These are phyloP conservation scores for Microstegium vimineum DNA, from an alignment of 176 grass and related monocot species.

Conservation along the genomic window DNA sequence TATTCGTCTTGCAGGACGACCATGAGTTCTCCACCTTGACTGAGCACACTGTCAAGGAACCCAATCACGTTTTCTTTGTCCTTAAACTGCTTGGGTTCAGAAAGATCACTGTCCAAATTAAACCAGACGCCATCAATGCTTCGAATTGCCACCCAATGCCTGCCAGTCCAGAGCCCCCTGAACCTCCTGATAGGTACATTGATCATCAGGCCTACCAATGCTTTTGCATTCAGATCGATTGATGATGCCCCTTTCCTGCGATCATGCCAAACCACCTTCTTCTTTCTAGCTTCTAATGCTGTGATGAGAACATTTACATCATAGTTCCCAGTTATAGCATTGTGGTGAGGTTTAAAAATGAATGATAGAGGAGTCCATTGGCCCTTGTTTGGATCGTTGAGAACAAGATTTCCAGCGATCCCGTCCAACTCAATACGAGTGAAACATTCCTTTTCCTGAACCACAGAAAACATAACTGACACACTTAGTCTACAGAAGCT, in stretches of 20 bases:
- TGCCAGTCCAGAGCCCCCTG: conserved; percentile 60
- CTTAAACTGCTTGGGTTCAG: conserved; percentile 53
- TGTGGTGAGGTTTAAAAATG: conserved; percentile 85
- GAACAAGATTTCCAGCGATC: conserved; percentile 58
- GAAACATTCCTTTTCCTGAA: conserved; percentile 74
- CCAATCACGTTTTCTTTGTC: conserved; percentile 44
- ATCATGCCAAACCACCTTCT: conserved; percentile 83
- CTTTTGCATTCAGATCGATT: conserved; percentile 49
- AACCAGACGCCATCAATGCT: conserved; percentile 69
- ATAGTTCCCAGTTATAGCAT: conserved; percentile 80
- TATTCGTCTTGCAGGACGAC: conserved; percentile 54
- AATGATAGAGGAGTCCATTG: conserved; percentile 64
- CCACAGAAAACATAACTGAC: conserved; percentile 25
- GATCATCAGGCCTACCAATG: conserved; percentile 71
- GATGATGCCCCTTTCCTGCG: conserved; percentile 55
- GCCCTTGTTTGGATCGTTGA: conserved; percentile 49
- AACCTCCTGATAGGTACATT: conserved; percentile 56
- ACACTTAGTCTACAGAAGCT: not conserved
- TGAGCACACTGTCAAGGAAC: conserved; percentile 56
- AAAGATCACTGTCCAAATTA: conserved; percentile 82
- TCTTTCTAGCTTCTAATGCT: conserved; percentile 60
- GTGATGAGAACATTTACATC: conserved; percentile 87
- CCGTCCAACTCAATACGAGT: conserved; percentile 57
- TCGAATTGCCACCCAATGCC: conserved; percentile 77
- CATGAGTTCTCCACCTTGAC: conserved; percentile 63